Evolutionary conservation across 805 yeast genomes (phyloP).

Genomic region (Schizosaccharomyces pombe): DNA sequence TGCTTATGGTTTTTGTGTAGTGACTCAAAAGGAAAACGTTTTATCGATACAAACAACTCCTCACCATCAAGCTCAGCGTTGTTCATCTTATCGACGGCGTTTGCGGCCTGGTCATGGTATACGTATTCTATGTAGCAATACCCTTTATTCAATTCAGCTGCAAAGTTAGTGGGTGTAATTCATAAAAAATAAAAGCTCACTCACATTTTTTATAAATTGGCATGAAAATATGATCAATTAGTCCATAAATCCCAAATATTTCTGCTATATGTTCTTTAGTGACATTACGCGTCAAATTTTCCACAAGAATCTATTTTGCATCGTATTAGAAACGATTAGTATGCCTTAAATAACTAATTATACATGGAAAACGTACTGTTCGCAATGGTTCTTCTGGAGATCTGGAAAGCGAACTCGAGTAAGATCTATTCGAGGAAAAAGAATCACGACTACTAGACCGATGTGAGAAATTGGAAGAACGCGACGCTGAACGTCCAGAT

Average conservation of each 20-base stretch:
- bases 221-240: conserved; percentile 4
- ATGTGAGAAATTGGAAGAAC: neutral
- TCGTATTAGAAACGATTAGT: neutral
- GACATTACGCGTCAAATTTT: conserved; percentile 8
- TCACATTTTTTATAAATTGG: conserved; percentile 4
- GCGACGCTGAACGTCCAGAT: neutral
- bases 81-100: neutral
- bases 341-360: too few relatives aligned
- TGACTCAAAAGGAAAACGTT: too few relatives aligned
- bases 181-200: neutral
- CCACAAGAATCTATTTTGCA: conserved; percentile 7
- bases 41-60: neutral
- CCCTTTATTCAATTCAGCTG: neutral
- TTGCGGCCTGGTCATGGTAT: neutral
- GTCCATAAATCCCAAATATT: conserved; percentile 9
- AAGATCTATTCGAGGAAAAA: too few relatives aligned
- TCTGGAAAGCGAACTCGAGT: too few relatives aligned
- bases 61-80: neutral
- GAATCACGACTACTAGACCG: too few relatives aligned
- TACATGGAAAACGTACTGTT: too few relatives aligned
- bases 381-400: too few relatives aligned
- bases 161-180: neutral
- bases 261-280: conserved; percentile 9
- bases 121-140: neutral
- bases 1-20: too few relatives aligned